Conservation (phyloP, 2,329 filamentous ascomycete species). For the Exophiala xenobiotica region DNA sequence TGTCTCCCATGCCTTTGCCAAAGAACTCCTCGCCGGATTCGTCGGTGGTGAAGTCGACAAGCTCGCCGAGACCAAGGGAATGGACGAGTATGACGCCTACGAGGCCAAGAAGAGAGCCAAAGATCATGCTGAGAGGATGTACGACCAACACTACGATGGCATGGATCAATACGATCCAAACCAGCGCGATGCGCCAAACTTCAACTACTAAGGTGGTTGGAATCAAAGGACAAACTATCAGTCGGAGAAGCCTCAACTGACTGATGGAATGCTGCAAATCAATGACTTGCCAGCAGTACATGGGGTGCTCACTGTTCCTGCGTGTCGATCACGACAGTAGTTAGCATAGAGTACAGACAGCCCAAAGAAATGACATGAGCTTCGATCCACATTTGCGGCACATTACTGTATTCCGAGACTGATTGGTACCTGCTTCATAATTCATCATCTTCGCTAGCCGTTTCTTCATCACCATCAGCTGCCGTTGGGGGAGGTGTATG, state of each 20-base stretch:
- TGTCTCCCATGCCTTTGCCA: constrained; percentile 72
- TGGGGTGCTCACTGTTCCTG: too few relatives aligned
- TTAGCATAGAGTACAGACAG: too few relatives aligned
- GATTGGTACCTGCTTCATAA: constrained; percentile 17
- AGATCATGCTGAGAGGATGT: constrained; percentile 59
- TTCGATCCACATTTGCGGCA: too few relatives aligned
- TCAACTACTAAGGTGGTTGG: constrained; percentile 32
- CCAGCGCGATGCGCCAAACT: constrained; percentile 36
- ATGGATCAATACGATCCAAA: constrained; percentile 56
- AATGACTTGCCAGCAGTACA: not conserved
- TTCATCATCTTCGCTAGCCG: constrained; percentile 30
- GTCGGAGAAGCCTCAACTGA: constrained; percentile 3
- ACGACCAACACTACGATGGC: constrained; percentile 61
- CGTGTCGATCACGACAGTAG: too few relatives aligned
- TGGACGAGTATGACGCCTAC: constrained; percentile 59
- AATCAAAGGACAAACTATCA: not conserved
- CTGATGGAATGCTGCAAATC: not conserved
- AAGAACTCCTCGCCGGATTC: constrained; percentile 70
- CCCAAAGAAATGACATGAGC: too few relatives aligned
- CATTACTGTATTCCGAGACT: constrained; percentile 2
- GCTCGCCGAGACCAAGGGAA: constrained; percentile 69
- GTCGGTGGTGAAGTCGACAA: constrained; percentile 75
- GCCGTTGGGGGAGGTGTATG: constrained; percentile 15
- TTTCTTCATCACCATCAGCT: constrained; percentile 28
- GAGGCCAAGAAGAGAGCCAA: constrained; percentile 60